phyloP scores from a whole-genome alignment of 257 asterid species.

The Solanum gracilifrons region DNA sequence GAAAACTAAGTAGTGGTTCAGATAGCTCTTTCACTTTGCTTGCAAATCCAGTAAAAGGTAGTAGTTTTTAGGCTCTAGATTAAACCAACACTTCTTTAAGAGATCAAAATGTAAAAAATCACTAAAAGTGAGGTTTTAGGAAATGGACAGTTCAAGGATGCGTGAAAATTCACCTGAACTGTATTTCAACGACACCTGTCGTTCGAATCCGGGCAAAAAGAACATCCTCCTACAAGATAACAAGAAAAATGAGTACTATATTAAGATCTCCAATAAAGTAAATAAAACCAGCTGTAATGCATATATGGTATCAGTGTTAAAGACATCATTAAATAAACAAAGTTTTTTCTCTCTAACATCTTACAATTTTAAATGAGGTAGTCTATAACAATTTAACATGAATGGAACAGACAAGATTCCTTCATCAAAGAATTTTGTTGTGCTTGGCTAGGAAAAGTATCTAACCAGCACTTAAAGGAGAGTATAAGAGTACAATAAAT shows the following conservation, averaged over 20 bases:
- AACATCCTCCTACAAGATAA: conserved; percentile 76
- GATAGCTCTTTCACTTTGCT: neutral
- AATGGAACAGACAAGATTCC: neutral
- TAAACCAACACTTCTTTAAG: neutral
- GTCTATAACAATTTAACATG: neutral
- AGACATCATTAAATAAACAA: neutral
- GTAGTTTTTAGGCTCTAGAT: neutral
- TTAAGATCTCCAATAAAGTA: neutral
- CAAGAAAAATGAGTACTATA: conserved; percentile 2
- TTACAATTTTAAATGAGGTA: neutral
- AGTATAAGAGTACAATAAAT: neutral
- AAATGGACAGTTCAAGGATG: neutral
- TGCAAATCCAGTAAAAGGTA: neutral
- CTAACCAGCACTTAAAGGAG: neutral
- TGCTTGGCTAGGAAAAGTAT: neutral
- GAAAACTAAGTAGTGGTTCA: neutral
- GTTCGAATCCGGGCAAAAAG: conserved; percentile 98
- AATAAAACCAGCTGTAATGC: neutral
- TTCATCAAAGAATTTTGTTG: neutral
- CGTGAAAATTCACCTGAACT: conserved; percentile 67
- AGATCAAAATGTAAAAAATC: neutral
- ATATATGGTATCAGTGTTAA: neutral
- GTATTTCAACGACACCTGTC: conserved; percentile 96
- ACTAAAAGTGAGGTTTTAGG: neutral
- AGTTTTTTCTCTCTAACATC: neutral